A percentile compares a stretch with the other conserved stretches of the same genome.
These are phyloP conservation scores for Macrophomina tecta DNA, from an alignment of 2,329 filamentous ascomycete species.

Conservation along the genomic window DNA sequence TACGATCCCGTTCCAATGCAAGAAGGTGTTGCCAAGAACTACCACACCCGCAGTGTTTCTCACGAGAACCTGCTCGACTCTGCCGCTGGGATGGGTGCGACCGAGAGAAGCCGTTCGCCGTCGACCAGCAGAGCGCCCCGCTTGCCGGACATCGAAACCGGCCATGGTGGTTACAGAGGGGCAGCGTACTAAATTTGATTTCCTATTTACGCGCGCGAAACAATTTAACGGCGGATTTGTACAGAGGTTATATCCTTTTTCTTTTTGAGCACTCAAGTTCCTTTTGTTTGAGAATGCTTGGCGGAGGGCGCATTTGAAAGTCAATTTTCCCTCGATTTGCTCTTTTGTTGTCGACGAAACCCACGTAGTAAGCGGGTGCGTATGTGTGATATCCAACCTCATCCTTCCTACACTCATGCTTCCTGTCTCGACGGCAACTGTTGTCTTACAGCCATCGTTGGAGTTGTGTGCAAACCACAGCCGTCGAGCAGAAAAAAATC, in stretches of 20 bases:
- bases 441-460: slow-evolving; percentile 10
- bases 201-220: slow-evolving; percentile 19
- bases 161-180: slow-evolving; percentile 19
- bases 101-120: slow-evolving; percentile 38
- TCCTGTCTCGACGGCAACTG: slow-evolving; percentile 15
- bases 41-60: slow-evolving; percentile 5
- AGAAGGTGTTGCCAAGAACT: slow-evolving; percentile 38
- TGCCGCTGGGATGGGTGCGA: slow-evolving; percentile 42
- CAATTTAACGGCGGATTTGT: slow-evolving; percentile 24
- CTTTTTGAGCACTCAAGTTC: slow-evolving; percentile 21
- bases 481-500: slow-evolving; percentile 22
- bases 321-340: slow-evolving; percentile 21
- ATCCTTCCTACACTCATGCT: slow-evolving; percentile 7
- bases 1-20: slow-evolving; percentile 44
- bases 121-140: slow-evolving; percentile 34
- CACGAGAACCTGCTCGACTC: slow-evolving; percentile 39
- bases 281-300: slow-evolving; percentile 23
- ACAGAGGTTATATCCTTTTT: slow-evolving; percentile 13
- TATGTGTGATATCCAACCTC: slow-evolving; percentile 25
- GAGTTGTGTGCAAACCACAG: slow-evolving; percentile 16
- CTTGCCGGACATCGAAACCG: slow-evolving; percentile 37
- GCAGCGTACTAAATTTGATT: slow-evolving; percentile 26
- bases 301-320: slow-evolving; percentile 23
- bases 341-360: slow-evolving; percentile 26
- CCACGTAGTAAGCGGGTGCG: slow-evolving; percentile 21